Evolutionary conservation across 441 rosid genomes (phyloP), one percentile per base, ranked within the genome.

Genomic region (Rhodomyrtus psidioides): DNA sequence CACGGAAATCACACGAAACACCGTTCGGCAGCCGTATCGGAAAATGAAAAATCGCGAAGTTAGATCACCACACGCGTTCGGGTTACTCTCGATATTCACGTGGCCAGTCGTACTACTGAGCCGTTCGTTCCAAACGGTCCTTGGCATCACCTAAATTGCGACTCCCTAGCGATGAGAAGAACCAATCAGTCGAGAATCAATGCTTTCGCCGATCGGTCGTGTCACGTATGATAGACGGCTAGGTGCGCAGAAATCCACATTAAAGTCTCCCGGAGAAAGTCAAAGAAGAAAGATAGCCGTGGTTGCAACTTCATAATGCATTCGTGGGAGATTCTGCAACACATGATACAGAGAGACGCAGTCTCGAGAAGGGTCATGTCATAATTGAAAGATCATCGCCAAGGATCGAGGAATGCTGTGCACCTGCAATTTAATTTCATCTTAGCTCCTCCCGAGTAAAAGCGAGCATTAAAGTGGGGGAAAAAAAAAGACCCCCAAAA

Each of bases 11-110:
- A 2, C 79, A 21, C n/a, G 2, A 21, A 42, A 21, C n/a, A 3
- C 12, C n/a, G 15, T 70, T 8, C n/a, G n/a, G 21, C n/a, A 5
- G 7, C n/a, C 2, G 5, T 7, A 39, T 70, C 49, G 0, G 19
- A 3, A 6, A 65, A 34, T n/a, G 13, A 5, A 17, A 30, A 23
- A 23, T 34, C 44, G 23, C 5, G 23, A 16, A 60, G 3, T 8
- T 39, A 8, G 23, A 42, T 2, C 1, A 1, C 0, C 2, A 1
- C 0, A 1, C 2, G 24, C 46, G 21, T 65, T 9, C 26, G 26
- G 17, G 17, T 34, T 34, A 2, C 49, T 39, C 51, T 70, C 79
- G n/a, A 70, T 12, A 21, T 21, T 21, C 49, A 70, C 10, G n/a
- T 4, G n/a, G 12, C 59, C 13, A 4, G 5, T 3, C 5, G 15